Percentiles rank a stretch among this genome's conserved stretches.
These are phyloP conservation scores for Fusarium siculi DNA, from an alignment of 2,329 filamentous ascomycete genomes.

Conservation along the genomic window DNA sequence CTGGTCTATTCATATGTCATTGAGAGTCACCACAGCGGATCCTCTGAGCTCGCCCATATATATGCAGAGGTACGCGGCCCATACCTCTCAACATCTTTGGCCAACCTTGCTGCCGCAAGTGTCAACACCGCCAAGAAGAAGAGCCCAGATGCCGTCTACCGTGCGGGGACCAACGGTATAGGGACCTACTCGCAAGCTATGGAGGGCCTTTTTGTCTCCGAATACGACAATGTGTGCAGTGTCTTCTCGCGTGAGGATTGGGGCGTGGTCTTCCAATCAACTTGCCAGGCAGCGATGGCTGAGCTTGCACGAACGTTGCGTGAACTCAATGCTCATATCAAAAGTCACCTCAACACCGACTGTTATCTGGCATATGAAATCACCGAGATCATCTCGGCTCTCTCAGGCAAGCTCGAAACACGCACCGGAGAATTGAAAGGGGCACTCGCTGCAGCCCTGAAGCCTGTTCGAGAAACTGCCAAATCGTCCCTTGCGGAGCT, in stretches of 20 bases:
- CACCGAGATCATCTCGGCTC: slow-evolving; percentile 84
- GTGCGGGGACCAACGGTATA: slow-evolving; percentile 89
- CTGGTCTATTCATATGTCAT: slow-evolving; percentile 83
- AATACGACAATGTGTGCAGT: slow-evolving; percentile 90
- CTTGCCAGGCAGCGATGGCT: slow-evolving; percentile 79
- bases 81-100: slow-evolving; percentile 83
- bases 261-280: slow-evolving; percentile 79
- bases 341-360: slow-evolving; percentile 85
- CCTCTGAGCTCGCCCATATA: slow-evolving; percentile 75
- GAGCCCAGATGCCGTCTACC: slow-evolving; percentile 84
- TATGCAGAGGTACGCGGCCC: slow-evolving; percentile 88
- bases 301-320: slow-evolving; percentile 88
- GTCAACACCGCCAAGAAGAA: slow-evolving; percentile 85
- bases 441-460: slow-evolving; percentile 83
- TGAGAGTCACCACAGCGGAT: slow-evolving; percentile 64
- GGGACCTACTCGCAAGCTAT: slow-evolving; percentile 88
- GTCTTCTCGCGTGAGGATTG: slow-evolving; percentile 90
- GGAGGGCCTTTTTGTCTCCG: slow-evolving; percentile 86
- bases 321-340: slow-evolving; percentile 91
- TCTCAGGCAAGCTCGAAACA: slow-evolving; percentile 82
- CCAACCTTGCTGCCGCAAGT: slow-evolving; percentile 88
- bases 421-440: slow-evolving; percentile 88
- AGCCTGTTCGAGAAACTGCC: slow-evolving; percentile 90
- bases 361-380: slow-evolving; percentile 97
- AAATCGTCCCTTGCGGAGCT: slow-evolving; percentile 86